Evolutionary conservation across 176 grass and related monocot species (phyloP).

Genomic region (Oryza meyeriana): DNA sequence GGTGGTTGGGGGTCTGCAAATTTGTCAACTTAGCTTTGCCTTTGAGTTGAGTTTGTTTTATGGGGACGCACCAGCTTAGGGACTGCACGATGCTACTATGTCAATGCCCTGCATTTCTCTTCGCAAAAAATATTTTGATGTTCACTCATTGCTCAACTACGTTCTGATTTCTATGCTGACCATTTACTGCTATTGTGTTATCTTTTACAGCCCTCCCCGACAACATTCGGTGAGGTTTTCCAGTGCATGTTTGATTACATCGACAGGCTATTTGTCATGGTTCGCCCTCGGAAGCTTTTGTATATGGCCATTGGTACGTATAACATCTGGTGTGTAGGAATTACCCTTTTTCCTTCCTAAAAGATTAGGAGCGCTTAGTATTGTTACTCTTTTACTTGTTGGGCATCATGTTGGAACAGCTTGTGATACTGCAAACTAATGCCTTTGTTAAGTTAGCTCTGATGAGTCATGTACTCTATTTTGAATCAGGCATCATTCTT

Average conservation of each 20-base stretch:
- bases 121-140: not conserved
- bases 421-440: not conserved
- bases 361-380: not conserved
- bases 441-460: slow-evolving; percentile 18
- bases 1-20: not conserved
- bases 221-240: slow-evolving; percentile 89
- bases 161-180: slow-evolving; percentile 5
- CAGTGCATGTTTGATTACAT: slow-evolving; percentile 99
- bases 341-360: slow-evolving; percentile 2
- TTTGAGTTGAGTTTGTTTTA: not conserved
- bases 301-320: slow-evolving; percentile 96
- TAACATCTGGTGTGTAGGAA: not conserved
- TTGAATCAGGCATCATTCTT: not conserved
- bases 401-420: not conserved
- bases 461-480: not conserved
- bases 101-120: not conserved
- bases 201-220: slow-evolving; percentile 73
- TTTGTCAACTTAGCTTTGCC: not conserved
- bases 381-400: not conserved
- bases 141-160: not conserved
- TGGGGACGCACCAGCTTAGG: not conserved
- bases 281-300: slow-evolving; percentile 86
- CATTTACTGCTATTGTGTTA: slow-evolving; percentile 16
- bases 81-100: not conserved
- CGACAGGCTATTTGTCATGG: slow-evolving; percentile 88